Conservation (phyloP, 192 early-diverging fungal species). For the Bifiguratus adelaidae region DNA sequence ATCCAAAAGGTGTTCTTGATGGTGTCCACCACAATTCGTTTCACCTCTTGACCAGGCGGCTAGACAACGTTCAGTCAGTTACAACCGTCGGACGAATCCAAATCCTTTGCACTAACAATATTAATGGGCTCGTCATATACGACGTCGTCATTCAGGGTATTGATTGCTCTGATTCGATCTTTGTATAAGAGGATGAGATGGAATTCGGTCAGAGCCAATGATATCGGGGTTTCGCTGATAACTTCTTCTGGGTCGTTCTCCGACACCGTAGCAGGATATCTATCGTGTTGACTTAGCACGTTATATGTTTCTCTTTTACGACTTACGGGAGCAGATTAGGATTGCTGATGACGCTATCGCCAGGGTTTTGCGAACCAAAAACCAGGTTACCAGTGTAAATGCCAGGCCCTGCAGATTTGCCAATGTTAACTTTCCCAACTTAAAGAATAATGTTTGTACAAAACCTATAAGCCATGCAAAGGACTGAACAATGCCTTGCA, state of each 20-base stretch:
- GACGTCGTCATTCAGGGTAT: slow-evolving; percentile 69
- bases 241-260: slow-evolving; percentile 19
- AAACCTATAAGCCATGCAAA: slow-evolving; percentile 88
- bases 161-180: slow-evolving; percentile 65
- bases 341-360: slow-evolving; percentile 74
- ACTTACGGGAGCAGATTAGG: slow-evolving; percentile 73
- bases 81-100: neutral
- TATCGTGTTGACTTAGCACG: neutral
- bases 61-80: slow-evolving; percentile 4
- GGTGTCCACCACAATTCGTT: slow-evolving; percentile 63
- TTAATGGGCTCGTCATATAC: slow-evolving; percentile 74
- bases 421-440: neutral
- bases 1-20: slow-evolving; percentile 87
- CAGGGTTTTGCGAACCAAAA: slow-evolving; percentile 59
- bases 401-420: slow-evolving; percentile 47
- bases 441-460: neutral
- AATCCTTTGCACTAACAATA: slow-evolving; percentile 32
- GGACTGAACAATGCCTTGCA: slow-evolving; percentile 54
- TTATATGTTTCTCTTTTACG: neutral
- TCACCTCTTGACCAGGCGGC: slow-evolving; percentile 47
- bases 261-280: slow-evolving; percentile 36
- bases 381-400: slow-evolving; percentile 78
- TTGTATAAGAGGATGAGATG: slow-evolving; percentile 82
- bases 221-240: slow-evolving; percentile 48
- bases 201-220: slow-evolving; percentile 79